phyloP scores from a whole-genome alignment of 495 filamentous ascomycete species.

The Darksidea phi region DNA sequence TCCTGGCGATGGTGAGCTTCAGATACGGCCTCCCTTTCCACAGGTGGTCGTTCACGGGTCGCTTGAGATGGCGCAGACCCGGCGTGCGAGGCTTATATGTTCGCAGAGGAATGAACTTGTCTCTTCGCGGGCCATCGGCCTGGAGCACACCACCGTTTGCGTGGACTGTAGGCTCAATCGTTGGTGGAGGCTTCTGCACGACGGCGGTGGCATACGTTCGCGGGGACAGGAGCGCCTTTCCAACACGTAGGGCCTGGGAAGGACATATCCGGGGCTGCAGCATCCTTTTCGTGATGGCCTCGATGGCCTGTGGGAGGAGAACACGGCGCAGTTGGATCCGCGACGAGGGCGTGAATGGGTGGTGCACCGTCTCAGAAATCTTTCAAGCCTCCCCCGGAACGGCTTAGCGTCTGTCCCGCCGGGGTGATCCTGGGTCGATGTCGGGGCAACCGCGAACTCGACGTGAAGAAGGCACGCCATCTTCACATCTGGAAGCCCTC shows the following conservation, averaged over 20 bases:
- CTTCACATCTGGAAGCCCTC: too few species aligned
- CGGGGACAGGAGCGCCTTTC: constrained; percentile 47
- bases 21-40: constrained; percentile 87
- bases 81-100: constrained; percentile 95
- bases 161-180: constrained; percentile 17
- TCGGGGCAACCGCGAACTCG: too few species aligned
- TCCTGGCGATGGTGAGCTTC: constrained; percentile 82
- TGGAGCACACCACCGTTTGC: constrained; percentile 10
- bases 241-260: constrained; percentile 47
- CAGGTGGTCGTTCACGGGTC: constrained; percentile 92
- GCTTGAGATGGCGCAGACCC: constrained; percentile 83
- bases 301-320: constrained; percentile 35
- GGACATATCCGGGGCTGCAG: constrained; percentile 64
- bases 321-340: not conserved
- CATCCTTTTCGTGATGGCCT: constrained; percentile 46
- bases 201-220: constrained; percentile 57
- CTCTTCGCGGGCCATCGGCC: constrained; percentile 33
- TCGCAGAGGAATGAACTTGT: constrained; percentile 56
- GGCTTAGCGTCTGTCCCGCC: too few species aligned
- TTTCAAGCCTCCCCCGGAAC: too few species aligned
- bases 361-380: not conserved
- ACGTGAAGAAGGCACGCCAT: too few species aligned
- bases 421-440: too few species aligned
- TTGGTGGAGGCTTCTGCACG: constrained; percentile 22
- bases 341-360: not conserved